Base-by-base conservation (phyloP, 2,329 filamentous ascomycete species). In the Aotearoamyces nothofagi region DNA sequence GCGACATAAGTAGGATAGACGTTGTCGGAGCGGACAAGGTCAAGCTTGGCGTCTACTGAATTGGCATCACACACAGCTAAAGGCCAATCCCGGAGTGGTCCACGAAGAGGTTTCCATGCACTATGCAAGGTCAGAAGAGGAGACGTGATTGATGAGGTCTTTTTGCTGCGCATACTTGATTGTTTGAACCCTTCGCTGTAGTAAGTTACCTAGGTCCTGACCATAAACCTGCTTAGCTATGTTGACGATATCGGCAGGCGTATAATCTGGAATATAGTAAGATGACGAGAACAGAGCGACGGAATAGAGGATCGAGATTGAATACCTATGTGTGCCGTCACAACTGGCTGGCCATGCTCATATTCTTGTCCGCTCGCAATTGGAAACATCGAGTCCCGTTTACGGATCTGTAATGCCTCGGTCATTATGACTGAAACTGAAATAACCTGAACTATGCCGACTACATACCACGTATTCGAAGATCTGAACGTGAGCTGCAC, bases 31-130 rank as follows among this genome's bases (percentile, higher is more conserved):
- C 27, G 25, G 20, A 20, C 12, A 3, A 35, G 26, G 20, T 39
- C 37, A 9, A 23, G 17, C 3, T 26, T 15, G 5, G 25, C 22
- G 17, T 39, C 30, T 8, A 39, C 23, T 2, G 32, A 29, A 15
- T 17, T 22, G 7, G 29, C 15, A 17, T 29, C 24, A 17, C 29
- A 33, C n/a, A 35, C 8, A 2, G 32, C 32, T n/a, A 39, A 20
- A 9, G 37, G 37, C 28, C 32, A 39, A 13, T 35, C 30, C 17
- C 17, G 16, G 2, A 35, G 13, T 15, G 37, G 37, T 2, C 37
- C 34, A 9, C 12, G 26, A 5, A 39, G 22, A 5, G 37, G 37
- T 16, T 37, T 37, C 37, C 37, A 39, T 12, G 33, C 26, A 28
- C 35, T 39, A 26, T 16, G 12, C 7, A 10, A 13, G 9, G 11